Percentiles rank a stretch among this genome's conserved stretches.
phyloP scores from a whole-genome alignment of 2,329 filamentous ascomycete genomes.

The Colletotrichum filicis region DNA sequence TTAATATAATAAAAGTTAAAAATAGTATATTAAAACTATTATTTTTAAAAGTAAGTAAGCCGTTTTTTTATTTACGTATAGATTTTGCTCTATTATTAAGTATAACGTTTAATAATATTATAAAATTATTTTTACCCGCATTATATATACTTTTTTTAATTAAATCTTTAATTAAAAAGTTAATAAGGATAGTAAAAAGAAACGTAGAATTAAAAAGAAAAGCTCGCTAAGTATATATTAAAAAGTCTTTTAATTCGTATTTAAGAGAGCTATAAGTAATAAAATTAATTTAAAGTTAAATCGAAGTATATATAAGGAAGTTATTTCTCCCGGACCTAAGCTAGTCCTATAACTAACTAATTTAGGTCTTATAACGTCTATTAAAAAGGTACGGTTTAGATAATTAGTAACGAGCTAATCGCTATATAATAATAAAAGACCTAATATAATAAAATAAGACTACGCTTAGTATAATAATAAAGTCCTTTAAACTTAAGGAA shows the following conservation, averaged over 20 bases:
- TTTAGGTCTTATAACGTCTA: conserved; percentile 38
- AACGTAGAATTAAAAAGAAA: conserved; percentile 32
- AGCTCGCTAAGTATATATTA: conserved; percentile 41
- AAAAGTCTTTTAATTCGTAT: conserved; percentile 6
- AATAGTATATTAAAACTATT: too few species aligned
- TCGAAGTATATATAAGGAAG: conserved; percentile 35
- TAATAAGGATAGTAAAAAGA: background rate
- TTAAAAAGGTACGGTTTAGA: conserved; percentile 37
- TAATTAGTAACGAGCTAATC: conserved; percentile 24
- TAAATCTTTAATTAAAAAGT: too few species aligned
- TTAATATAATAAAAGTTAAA: too few species aligned
- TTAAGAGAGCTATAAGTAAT: conserved; percentile 35
- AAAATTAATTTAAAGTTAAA: conserved; percentile 37
- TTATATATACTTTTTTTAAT: too few species aligned
- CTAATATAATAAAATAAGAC: conserved; percentile 40
- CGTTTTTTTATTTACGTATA: too few species aligned
- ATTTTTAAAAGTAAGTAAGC: too few species aligned
- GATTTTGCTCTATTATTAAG: too few species aligned
- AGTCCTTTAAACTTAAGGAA: conserved; percentile 40
- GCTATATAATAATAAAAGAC: conserved; percentile 40
- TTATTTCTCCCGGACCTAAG: background rate
- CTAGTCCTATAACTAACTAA: background rate
- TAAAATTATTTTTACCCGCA: too few species aligned
- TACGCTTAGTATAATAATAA: conserved; percentile 40
- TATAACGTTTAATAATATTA: too few species aligned